A percentile compares a stretch with the other conserved stretches of the same genome.
phyloP scores from a whole-genome alignment of 495 filamentous ascomycete species.

The Aspergillus asperescens region DNA sequence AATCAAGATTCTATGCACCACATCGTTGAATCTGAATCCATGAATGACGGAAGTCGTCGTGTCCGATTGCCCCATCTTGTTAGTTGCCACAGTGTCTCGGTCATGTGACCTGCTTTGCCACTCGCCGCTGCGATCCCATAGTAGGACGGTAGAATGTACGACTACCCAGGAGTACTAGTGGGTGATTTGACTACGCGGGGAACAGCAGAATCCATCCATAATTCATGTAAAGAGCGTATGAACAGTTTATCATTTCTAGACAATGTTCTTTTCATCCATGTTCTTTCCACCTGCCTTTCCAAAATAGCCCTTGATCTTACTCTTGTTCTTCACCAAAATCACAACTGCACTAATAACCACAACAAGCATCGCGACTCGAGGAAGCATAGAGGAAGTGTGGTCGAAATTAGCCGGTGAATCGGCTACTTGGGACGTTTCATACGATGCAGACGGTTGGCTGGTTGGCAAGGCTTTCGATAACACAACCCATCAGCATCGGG shows the following conservation, averaged over 20 bases:
- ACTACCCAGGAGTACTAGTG: background rate
- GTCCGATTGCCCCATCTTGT: background rate
- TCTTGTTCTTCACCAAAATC: constrained; percentile 10
- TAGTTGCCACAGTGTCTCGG: background rate
- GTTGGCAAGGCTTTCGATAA: constrained; percentile 15
- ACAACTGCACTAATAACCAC: constrained; percentile 15
- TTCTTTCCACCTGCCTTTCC: constrained; percentile 13
- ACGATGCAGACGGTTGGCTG: constrained; percentile 6
- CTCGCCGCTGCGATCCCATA: background rate
- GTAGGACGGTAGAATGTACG: no score
- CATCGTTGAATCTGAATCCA: background rate
- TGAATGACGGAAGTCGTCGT: no score
- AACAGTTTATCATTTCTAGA: constrained; percentile 1
- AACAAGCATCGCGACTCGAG: constrained; percentile 10
- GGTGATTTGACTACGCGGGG: no score
- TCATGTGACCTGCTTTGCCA: constrained; percentile 17
- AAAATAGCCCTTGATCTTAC: background rate
- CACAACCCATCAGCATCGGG: constrained; percentile 33
- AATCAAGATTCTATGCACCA: no score
- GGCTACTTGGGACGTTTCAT: constrained; percentile 19
- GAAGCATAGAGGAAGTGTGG: constrained; percentile 11
- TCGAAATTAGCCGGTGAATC: constrained; percentile 6
- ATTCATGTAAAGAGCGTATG: background rate
- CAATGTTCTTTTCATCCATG: constrained; percentile 18
- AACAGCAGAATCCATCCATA: background rate